Conservation (phyloP, 306 rosid genomes). For the Malus orientalis region DNA sequence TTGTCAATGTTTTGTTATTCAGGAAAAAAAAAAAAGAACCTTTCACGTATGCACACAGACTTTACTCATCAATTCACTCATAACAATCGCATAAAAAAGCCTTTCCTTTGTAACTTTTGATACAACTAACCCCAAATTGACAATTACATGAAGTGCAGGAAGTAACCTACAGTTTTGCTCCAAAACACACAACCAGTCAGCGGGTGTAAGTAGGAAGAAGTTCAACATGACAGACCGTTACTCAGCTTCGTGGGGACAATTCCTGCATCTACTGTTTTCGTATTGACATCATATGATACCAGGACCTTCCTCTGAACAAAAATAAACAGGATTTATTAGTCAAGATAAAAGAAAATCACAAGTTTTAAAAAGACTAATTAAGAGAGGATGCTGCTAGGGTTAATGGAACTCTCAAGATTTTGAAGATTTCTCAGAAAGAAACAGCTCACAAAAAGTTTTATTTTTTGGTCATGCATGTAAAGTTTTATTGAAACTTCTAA, state of each 20-base stretch:
- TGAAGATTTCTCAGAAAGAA: background rate
- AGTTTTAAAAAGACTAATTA: background rate
- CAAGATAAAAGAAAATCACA: background rate
- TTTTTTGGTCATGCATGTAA: background rate
- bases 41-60: background rate
- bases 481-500: background rate
- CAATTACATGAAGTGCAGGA: background rate
- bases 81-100: background rate
- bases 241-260: conserved; percentile 30
- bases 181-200: conserved; percentile 29
- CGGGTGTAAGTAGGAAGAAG: conserved; percentile 25
- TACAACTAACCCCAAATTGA: background rate
- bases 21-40: background rate
- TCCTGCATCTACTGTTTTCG: conserved; percentile 34
- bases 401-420: background rate
- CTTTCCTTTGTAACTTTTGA: background rate
- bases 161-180: background rate
- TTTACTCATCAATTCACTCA: background rate
- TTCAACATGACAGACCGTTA: conserved; percentile 49
- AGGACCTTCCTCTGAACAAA: conserved; percentile 46
- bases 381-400: background rate
- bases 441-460: background rate
- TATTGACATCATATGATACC: conserved; percentile 45
- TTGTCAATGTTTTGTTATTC: background rate
- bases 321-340: conserved; percentile 1